These are phyloP conservation scores for Chlorella variabilis DNA, from an alignment of 163 green algal genomes.

Conservation along the genomic window DNA sequence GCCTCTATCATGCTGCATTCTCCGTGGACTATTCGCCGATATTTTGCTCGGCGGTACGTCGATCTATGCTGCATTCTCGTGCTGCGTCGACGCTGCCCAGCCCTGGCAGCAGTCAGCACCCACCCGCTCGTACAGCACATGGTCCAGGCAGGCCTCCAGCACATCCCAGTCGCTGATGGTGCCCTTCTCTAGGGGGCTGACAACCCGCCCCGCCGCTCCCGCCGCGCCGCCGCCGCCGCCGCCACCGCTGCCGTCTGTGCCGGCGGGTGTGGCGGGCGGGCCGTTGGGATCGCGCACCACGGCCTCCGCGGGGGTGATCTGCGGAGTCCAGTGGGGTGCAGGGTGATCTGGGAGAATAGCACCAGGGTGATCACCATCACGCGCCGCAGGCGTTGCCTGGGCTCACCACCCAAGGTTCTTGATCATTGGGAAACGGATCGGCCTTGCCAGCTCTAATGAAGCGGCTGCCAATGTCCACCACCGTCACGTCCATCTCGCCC, in stretches of 20 bases:
- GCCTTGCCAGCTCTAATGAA: slow-evolving; percentile 22
- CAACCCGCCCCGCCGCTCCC: neutral
- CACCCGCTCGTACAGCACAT: slow-evolving; percentile 34
- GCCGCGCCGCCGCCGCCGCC: neutral
- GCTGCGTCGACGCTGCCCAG: too few species aligned
- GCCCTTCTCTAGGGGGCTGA: slow-evolving; percentile 29
- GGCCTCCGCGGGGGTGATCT: slow-evolving; percentile 16
- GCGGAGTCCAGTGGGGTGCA: too few species aligned
- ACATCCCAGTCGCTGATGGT: slow-evolving; percentile 35
- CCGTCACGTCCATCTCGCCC: slow-evolving; percentile 26
- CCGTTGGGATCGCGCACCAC: slow-evolving; percentile 11
- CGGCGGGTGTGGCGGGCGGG: neutral
- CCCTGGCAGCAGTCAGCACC: too few species aligned
- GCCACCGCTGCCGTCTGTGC: too few species aligned
- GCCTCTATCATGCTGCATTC: too few species aligned
- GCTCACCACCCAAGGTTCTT: slow-evolving; percentile 38
- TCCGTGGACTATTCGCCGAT: too few species aligned
- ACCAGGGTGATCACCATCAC: too few species aligned
- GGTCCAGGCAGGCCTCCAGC: slow-evolving; percentile 34
- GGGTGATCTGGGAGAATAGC: too few species aligned
- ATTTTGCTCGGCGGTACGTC: too few species aligned
- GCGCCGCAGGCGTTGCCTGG: too few species aligned
- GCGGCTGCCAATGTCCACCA: slow-evolving; percentile 38
- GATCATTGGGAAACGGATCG: slow-evolving; percentile 22
- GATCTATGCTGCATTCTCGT: too few species aligned